Percentiles rank a stretch among this genome's conserved stretches.
Evolutionary conservation across 2,329 filamentous ascomycete genomes (phyloP).

Genomic region (Arthrobotrys iridis): DNA sequence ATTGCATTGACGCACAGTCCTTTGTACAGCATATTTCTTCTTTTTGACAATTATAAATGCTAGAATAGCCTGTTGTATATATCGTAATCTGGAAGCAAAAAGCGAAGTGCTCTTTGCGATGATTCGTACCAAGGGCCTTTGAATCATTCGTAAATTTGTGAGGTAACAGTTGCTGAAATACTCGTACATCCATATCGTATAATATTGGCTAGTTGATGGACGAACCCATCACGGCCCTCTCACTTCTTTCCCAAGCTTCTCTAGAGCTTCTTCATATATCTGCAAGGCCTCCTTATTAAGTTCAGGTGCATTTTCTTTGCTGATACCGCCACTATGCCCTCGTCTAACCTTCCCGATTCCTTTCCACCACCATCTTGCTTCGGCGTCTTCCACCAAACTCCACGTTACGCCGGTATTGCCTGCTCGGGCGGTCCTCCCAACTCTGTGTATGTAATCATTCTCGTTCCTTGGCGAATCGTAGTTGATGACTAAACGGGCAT

Average conservation of each 20-base stretch:
- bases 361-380: slow-evolving; percentile 92
- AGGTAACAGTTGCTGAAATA: not conserved
- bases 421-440: slow-evolving; percentile 88
- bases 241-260: slow-evolving; percentile 72
- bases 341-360: slow-evolving; percentile 73
- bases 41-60: not conserved
- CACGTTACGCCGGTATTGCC: slow-evolving; percentile 80
- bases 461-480: slow-evolving; percentile 88
- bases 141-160: not conserved
- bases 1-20: too few relatives aligned
- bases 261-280: slow-evolving; percentile 62
- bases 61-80: slow-evolving; percentile 25
- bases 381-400: slow-evolving; percentile 83
- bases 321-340: slow-evolving; percentile 64
- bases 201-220: not conserved
- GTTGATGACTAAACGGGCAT: slow-evolving; percentile 85
- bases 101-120: not conserved
- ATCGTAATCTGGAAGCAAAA: slow-evolving; percentile 10
- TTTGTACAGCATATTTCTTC: not conserved
- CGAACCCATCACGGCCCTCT: slow-evolving; percentile 51
- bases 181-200: slow-evolving; percentile 24
- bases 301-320: slow-evolving; percentile 60
- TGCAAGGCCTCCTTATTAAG: slow-evolving; percentile 57
- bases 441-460: slow-evolving; percentile 87
- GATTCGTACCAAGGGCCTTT: not conserved